These are phyloP conservation scores for Fraxinus floribunda DNA, from an alignment of 305 asterid genomes.

Conservation along the genomic window DNA sequence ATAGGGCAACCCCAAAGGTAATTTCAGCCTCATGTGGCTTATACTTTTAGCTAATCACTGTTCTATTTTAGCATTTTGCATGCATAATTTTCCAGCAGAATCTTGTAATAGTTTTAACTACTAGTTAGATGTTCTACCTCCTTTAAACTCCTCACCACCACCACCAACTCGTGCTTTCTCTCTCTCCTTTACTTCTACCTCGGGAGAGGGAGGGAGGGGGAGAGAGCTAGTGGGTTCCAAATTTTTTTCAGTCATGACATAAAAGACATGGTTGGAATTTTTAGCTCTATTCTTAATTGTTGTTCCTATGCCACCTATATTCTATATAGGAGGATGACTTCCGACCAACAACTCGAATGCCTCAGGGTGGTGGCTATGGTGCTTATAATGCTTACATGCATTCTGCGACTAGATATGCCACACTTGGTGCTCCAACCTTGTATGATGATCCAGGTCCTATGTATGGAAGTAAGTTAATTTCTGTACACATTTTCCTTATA, in stretches of 20 bases:
- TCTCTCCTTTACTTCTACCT: background rate
- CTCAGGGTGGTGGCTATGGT: constrained; percentile 78
- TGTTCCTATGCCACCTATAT: background rate
- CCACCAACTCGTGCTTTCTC: background rate
- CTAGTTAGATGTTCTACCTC: background rate
- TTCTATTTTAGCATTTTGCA: background rate
- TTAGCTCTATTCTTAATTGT: background rate
- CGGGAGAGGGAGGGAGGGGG: background rate
- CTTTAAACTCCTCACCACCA: background rate
- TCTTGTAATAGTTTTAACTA: background rate
- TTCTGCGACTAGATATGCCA: constrained; percentile 93
- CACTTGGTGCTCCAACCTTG: constrained; percentile 91
- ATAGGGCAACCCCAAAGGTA: constrained; percentile 98
- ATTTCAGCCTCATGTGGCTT: background rate
- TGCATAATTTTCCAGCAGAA: constrained; percentile 9
- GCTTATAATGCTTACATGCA: constrained; percentile 89
- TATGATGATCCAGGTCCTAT: constrained; percentile 72
- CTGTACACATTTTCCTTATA: background rate
- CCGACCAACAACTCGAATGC: constrained; percentile 68
- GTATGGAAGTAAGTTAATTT: constrained; percentile 75
- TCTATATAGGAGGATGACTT: constrained; percentile 72
- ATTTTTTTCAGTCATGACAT: background rate
- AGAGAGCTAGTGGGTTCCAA: background rate
- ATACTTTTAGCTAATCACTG: background rate
- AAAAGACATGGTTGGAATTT: background rate